Conservation (phyloP, 768 basidiomycete genomes). For the Boletellus ananas region DNA sequence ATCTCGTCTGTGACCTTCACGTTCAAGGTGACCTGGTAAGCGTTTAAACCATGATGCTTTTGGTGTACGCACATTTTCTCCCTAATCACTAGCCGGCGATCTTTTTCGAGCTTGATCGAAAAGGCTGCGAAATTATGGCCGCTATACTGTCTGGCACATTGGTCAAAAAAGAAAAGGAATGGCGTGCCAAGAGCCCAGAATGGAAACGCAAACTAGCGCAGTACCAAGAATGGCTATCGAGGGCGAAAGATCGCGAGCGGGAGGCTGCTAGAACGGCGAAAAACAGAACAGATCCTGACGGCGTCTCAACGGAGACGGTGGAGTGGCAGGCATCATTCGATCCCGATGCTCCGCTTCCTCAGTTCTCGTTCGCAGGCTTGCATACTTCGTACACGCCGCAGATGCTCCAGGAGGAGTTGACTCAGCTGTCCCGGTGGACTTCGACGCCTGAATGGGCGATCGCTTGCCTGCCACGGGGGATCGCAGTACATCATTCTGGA, state of each 20-base stretch:
- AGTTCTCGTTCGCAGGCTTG: constrained; percentile 57
- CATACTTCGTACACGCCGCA: constrained; percentile 40
- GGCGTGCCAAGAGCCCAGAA: constrained; percentile 42
- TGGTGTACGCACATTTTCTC: not conserved
- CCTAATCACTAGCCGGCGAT: constrained; percentile 50
- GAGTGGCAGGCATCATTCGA: constrained; percentile 56
- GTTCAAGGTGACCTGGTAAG: constrained; percentile 51
- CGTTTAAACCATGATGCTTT: not conserved
- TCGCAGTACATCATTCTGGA: constrained; percentile 68
- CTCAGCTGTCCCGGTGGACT: constrained; percentile 32
- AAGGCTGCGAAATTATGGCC: constrained; percentile 54
- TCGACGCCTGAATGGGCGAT: constrained; percentile 42
- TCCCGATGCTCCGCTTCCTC: constrained; percentile 51
- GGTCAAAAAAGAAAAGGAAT: constrained; percentile 44
- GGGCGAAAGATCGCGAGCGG: constrained; percentile 47
- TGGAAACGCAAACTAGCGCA: constrained; percentile 50
- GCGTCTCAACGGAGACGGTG: constrained; percentile 14
- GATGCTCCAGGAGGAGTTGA: constrained; percentile 49
- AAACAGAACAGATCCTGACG: constrained; percentile 33
- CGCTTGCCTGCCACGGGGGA: constrained; percentile 50
- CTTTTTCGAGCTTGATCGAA: constrained; percentile 63
- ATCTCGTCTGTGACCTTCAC: constrained; percentile 57
- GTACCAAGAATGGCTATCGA: constrained; percentile 48
- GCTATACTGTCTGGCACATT: constrained; percentile 35
- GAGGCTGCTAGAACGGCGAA: constrained; percentile 39